These are phyloP conservation scores for Microglena sp. DNA, from an alignment of 139 green algal genomes.

Conservation along the genomic window DNA sequence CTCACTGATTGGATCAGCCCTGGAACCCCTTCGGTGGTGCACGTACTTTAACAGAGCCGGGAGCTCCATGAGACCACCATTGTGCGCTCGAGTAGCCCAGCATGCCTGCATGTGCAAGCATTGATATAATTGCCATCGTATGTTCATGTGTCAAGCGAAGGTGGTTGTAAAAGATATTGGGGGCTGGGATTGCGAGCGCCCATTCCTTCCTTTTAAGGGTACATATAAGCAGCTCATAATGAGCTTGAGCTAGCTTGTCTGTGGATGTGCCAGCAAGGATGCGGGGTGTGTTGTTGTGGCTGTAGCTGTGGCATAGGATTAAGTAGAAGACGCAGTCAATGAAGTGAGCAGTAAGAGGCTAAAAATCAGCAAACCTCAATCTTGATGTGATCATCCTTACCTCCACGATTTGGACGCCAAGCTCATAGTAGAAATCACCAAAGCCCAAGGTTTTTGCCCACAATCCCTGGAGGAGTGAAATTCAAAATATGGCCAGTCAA, in stretches of 20 bases:
- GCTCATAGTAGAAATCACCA: slow-evolving; percentile 95
- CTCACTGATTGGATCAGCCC: slow-evolving; percentile 43
- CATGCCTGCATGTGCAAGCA: slow-evolving; percentile 61
- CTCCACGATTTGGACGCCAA: slow-evolving; percentile 63
- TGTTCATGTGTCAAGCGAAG: neutral
- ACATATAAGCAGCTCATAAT: too few species aligned
- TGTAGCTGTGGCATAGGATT: too few species aligned
- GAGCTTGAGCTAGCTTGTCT: too few species aligned
- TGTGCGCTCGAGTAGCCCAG: slow-evolving; percentile 47
- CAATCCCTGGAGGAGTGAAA: slow-evolving; percentile 44
- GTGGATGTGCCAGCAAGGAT: too few species aligned
- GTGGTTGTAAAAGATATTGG: neutral
- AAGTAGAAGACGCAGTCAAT: too few species aligned
- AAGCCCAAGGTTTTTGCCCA: slow-evolving; percentile 82
- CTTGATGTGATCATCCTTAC: too few species aligned
- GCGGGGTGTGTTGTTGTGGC: too few species aligned
- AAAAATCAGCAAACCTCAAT: too few species aligned
- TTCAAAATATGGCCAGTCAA: neutral
- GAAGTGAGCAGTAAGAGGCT: too few species aligned
- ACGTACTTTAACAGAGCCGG: slow-evolving; percentile 34
- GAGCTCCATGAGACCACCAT: slow-evolving; percentile 79
- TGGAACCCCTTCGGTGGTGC: slow-evolving; percentile 36
- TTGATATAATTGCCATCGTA: neutral
- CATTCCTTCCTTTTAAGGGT: too few species aligned
- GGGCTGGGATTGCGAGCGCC: too few species aligned